Evolutionary conservation across 2,329 filamentous ascomycete species (phyloP).

Genomic region (Pseudopithomyces maydicus): DNA sequence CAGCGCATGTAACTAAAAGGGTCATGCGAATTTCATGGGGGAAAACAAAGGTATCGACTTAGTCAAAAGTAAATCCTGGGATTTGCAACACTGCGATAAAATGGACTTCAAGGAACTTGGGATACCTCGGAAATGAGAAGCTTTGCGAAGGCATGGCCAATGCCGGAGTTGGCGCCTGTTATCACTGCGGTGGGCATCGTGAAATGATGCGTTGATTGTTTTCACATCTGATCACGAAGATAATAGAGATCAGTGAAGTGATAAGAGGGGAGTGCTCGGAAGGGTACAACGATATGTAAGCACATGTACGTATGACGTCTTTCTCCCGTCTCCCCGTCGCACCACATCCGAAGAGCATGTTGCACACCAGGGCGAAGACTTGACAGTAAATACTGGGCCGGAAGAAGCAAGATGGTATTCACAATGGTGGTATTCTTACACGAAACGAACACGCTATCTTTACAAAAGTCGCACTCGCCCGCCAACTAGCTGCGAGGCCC

Average conservation of each 20-base stretch:
- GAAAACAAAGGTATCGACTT: no score
- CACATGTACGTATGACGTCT: neutral
- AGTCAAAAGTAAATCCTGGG: no score
- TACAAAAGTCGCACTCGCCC: neutral
- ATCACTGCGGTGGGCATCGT: constrained; percentile 48
- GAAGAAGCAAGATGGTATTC: neutral
- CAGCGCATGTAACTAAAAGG: neutral
- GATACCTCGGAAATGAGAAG: constrained; percentile 33
- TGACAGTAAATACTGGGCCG: no score
- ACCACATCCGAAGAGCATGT: no score
- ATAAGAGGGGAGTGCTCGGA: neutral
- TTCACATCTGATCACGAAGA: neutral
- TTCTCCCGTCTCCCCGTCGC: neutral
- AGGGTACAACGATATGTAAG: neutral
- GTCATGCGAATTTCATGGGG: no score
- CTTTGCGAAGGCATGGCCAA: constrained; percentile 45
- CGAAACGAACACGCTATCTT: neutral
- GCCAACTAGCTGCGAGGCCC: neutral
- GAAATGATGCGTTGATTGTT: neutral
- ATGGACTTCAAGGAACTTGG: neutral
- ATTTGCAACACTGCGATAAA: no score
- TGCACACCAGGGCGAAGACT: no score
- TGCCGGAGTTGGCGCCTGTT: constrained; percentile 50
- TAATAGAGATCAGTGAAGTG: neutral
- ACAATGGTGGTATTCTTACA: constrained; percentile 1